Percentiles rank a stretch among this genome's conserved stretches.
Evolutionary conservation across 2,329 filamentous ascomycete species (phyloP).

Genomic region (Diaporthe amygdali): DNA sequence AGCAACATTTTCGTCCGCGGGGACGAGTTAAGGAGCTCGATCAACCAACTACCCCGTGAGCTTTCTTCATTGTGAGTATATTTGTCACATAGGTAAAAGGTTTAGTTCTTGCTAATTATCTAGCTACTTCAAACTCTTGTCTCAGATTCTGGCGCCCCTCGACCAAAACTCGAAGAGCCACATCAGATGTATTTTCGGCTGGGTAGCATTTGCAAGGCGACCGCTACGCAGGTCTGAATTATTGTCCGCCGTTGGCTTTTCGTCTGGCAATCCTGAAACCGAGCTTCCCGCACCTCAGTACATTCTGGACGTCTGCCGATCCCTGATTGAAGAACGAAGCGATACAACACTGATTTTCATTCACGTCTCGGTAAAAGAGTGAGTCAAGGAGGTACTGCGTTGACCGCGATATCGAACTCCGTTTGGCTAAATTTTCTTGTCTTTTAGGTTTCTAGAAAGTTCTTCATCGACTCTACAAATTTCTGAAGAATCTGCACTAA

Average conservation of each 20-base stretch:
- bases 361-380: conserved; percentile 36
- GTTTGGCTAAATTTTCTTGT: conserved; percentile 5
- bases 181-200: conserved; percentile 37
- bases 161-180: conserved; percentile 34
- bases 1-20: conserved; percentile 36
- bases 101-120: background rate
- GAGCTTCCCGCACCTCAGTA: conserved; percentile 29
- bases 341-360: conserved; percentile 34
- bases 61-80: conserved; percentile 33
- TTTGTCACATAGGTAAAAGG: background rate
- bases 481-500: conserved; percentile 2
- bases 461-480: conserved; percentile 14
- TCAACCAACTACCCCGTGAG: conserved; percentile 30
- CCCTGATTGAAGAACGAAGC: conserved; percentile 30
- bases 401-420: background rate
- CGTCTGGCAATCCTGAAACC: conserved; percentile 12
- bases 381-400: background rate
- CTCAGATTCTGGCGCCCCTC: conserved; percentile 31
- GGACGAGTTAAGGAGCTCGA: conserved; percentile 31
- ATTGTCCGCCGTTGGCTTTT: conserved; percentile 38
- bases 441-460: conserved; percentile 27
- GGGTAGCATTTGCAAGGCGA: conserved; percentile 43
- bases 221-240: conserved; percentile 40
- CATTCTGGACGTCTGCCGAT: conserved; percentile 30
- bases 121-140: conserved; percentile 38